Percentiles rank a stretch among this genome's conserved stretches.
phyloP scores from a whole-genome alignment of 2,329 filamentous ascomycete genomes.

The Amesomyces nigricolor region DNA sequence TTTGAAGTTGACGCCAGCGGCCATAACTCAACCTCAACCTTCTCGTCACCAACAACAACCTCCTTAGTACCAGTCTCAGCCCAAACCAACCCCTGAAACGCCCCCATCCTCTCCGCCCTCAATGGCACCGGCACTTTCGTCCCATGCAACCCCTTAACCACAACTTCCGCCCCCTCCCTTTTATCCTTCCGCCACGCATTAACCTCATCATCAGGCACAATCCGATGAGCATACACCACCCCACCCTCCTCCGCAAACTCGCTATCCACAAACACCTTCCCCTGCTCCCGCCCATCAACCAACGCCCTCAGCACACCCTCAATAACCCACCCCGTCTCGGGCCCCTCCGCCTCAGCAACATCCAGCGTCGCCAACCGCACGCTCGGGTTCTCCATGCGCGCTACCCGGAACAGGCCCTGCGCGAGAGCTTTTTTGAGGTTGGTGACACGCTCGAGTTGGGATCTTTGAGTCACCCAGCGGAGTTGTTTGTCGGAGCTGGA shows the following conservation, averaged over 20 bases:
- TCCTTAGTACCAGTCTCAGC: slow-evolving; percentile 1
- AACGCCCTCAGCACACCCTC: background rate
- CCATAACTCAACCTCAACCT: slow-evolving; percentile 27
- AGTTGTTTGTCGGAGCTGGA: slow-evolving; percentile 17
- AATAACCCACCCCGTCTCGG: background rate
- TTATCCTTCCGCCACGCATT: slow-evolving; percentile 20
- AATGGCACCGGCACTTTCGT: slow-evolving; percentile 16
- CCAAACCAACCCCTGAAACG: slow-evolving; percentile 19
- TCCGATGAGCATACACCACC: slow-evolving; percentile 24
- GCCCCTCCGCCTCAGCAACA: slow-evolving; percentile 4
- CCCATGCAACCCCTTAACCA: slow-evolving; percentile 14
- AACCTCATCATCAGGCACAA: slow-evolving; percentile 27
- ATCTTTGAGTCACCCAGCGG: slow-evolving; percentile 29
- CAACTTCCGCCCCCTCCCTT: slow-evolving; percentile 9
- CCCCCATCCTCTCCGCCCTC: slow-evolving; percentile 20
- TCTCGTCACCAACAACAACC: slow-evolving; percentile 13
- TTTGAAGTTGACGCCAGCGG: slow-evolving; percentile 34
- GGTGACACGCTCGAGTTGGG: background rate
- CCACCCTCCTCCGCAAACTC: slow-evolving; percentile 31
- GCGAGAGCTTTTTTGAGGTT: slow-evolving; percentile 23
- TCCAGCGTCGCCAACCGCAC: slow-evolving; percentile 13
- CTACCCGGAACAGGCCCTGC: slow-evolving; percentile 25
- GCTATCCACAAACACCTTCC: slow-evolving; percentile 17
- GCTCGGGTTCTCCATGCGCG: slow-evolving; percentile 21
- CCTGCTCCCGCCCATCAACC: background rate